Evolutionary conservation across 345 rosid species (phyloP), one percentile per base, ranked within the genome.

Genomic region (Cardiospermum halicacabum): DNA sequence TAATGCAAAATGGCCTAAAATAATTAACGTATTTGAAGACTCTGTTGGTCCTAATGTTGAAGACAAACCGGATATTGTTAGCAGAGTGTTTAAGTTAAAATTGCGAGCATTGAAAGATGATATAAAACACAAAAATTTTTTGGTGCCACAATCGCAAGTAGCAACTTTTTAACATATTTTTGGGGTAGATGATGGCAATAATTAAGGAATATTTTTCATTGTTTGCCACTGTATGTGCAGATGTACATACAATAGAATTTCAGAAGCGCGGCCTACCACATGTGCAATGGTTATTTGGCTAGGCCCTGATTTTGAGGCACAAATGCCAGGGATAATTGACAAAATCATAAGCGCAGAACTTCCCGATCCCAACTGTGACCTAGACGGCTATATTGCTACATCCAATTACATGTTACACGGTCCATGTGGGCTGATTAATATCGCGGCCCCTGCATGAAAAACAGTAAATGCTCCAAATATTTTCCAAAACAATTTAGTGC

Each of bases 1-100:
- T 6, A 69, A 69, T 36, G 43, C 34, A 16, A 61, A 62, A 1
- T 69, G 67, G 62, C 62, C 62, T 7, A 37, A 62, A 31, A 42
- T 60, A 16, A 30, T 2, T 10, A 27, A 3, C 3, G 22, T 7
- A 15, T 64, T 1, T 12, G n/a, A 18, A 1, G 3, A 16, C 18
- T 1, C 1, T 11, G 3, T 3, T 0, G 10, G 13, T 0, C 30
- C 25, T 0, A 50, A 40, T 19, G 5, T 21, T 13, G 13, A 49
- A 9, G 58, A 63, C 12, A 18, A 21, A 8, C 45, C 47, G 3
- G 48, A 49, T 48, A 1, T 63, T 8, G 31, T 53, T 9, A 11
- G 32, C 1, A 11, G 58, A 24, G 32, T 63, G 0, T 22, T 11
- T 12, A 32, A 21, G 10, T 16, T 63, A 5, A 25, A n/a, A 25